Percentiles rank a stretch among this genome's conserved stretches.
Conservation (phyloP, 83 land plant species). For the Diphasiastrum complanatum region DNA sequence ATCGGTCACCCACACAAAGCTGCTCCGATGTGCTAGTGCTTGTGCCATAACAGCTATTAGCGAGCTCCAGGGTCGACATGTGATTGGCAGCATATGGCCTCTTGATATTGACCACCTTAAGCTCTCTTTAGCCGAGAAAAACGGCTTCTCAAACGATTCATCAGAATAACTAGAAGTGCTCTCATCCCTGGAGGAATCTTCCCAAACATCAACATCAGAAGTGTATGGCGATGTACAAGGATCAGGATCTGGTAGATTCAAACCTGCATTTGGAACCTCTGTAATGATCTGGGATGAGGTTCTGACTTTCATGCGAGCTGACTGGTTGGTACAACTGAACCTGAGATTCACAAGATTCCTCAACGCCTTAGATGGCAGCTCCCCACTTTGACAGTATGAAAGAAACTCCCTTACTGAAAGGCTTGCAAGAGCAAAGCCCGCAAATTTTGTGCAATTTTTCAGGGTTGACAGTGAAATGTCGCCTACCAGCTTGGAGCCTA, state of each 20-base stretch:
- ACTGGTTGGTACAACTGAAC: conserved; percentile 28
- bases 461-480: conserved; percentile 60
- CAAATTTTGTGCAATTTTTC: conserved; percentile 45
- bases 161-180: too few relatives aligned
- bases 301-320: neutral
- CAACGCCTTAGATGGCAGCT: conserved; percentile 42
- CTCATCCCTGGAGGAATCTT: too few relatives aligned
- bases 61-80: conserved; percentile 57
- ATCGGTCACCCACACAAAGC: conserved; percentile 75
- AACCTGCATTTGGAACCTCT: too few relatives aligned
- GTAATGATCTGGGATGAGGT: too few relatives aligned
- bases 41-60: conserved; percentile 82
- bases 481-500: conserved; percentile 35
- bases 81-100: conserved; percentile 22
- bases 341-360: conserved; percentile 30
- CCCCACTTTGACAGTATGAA: conserved; percentile 47
- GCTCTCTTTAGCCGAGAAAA: conserved; percentile 16
- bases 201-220: too few relatives aligned
- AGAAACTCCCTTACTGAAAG: conserved; percentile 63
- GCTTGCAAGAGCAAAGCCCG: conserved; percentile 44
- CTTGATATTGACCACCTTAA: neutral
- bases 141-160: too few relatives aligned
- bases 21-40: conserved; percentile 68
- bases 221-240: too few relatives aligned
- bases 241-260: too few relatives aligned